Evolutionary conservation across 805 yeast species (phyloP), one percentile per base, ranked within the genome.

Genomic region (Wickerhamiella lipophila): DNA sequence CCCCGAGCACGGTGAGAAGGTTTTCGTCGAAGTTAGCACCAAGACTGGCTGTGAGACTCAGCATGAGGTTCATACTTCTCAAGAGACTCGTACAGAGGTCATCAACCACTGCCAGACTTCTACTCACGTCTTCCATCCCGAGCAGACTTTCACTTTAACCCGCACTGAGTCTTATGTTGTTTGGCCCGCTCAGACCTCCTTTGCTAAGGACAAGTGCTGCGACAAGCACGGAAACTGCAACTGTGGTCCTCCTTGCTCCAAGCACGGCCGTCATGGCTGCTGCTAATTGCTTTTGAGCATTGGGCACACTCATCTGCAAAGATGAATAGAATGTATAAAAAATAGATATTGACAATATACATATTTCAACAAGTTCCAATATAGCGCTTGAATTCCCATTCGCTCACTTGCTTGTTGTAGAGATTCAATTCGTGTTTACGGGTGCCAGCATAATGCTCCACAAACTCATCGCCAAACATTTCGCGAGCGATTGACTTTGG

Each of bases 321-420:
- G 3, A n/a, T 32, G 15, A 6, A 32, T 32, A 32, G 38, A 15
- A n/a, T 32, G 4, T 7, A 32, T 32, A 32, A 19, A n/a, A 21
- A 18, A 30, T 9, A 49, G 3, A n/a, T 32, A 9, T 15, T 13
- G 15, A 6, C 5, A n/a, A 9, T 11, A 16, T 15, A n/a, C 19
- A 32, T n/a, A 4, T 16, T 16, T 34, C 23, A 44, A 18, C 40
- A 23, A 25, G 47, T 44, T 49, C 63, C 67, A 30, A 63, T 52
- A 49, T 63, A 63, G 38, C 67, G 50, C 18, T 54, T 52, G 19
- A 62, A 60, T 49, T 63, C 66, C 66, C 66, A 63, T 48, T 59
- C 57, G 15, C 67, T 62, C 18, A 63, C 66, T 4, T 64, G 61
- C 35, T 62, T 63, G 36, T 60, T 55, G 54, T 59, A 63, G 41